These are phyloP conservation scores for Sphaceloma murrayae DNA, from an alignment of 2,329 filamentous ascomycete species.

Conservation along the genomic window DNA sequence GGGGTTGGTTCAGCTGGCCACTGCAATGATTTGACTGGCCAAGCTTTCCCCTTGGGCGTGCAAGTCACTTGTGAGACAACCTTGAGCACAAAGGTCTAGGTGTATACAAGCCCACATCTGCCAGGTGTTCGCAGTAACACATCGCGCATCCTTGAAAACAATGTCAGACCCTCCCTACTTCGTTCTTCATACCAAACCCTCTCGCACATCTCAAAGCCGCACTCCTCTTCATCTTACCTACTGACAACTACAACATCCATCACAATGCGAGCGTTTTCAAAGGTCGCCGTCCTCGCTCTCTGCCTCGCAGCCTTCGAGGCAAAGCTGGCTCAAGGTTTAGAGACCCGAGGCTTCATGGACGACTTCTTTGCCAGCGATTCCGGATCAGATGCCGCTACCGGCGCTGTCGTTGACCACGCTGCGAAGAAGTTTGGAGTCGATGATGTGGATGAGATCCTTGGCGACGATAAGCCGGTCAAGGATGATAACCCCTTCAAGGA, in stretches of 20 bases:
- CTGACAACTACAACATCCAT: not conserved
- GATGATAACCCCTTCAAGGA: slow-evolving; percentile 8
- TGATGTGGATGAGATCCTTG: slow-evolving; percentile 1
- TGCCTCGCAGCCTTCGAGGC: slow-evolving; percentile 3
- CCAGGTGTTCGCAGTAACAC: slow-evolving; percentile 9
- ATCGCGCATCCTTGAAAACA: slow-evolving; percentile 12
- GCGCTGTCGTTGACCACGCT: not conserved
- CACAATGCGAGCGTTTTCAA: slow-evolving; percentile 5
- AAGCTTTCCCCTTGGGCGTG: not conserved
- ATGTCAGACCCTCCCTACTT: slow-evolving; percentile 3
- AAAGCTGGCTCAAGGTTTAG: slow-evolving; percentile 3
- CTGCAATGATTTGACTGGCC: not conserved
- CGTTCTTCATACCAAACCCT: not conserved
- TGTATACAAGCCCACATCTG: slow-evolving; percentile 1
- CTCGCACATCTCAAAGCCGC: not conserved
- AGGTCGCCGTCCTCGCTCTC: not conserved
- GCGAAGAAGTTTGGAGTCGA: slow-evolving; percentile 1
- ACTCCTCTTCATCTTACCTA: too few species aligned
- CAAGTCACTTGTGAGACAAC: too few species aligned
- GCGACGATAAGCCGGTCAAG: slow-evolving; percentile 5
- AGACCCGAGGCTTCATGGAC: slow-evolving; percentile 5
- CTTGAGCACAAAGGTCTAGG: slow-evolving; percentile 7
- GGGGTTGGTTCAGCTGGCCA: not conserved
- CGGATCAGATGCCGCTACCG: slow-evolving; percentile 3
- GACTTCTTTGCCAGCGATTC: not conserved